A percentile compares a stretch with the other conserved stretches of the same genome.
phyloP scores from a whole-genome alignment of 768 basidiomycete species.

The Baorangia bicolor region DNA sequence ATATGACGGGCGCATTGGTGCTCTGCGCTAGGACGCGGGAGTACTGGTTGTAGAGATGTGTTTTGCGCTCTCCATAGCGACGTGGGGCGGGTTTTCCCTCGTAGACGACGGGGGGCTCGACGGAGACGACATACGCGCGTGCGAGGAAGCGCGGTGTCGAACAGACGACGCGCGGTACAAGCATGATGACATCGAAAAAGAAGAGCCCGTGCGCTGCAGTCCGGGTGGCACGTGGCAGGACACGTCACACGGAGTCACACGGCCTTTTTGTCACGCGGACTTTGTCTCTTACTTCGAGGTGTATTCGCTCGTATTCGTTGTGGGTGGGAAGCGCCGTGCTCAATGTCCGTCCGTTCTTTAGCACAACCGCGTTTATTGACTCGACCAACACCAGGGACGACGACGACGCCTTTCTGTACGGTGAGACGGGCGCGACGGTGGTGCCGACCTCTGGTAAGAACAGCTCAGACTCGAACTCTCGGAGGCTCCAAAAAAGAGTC shows the following conservation, averaged over 20 bases:
- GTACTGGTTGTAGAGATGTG: constrained; percentile 80
- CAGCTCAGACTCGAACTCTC: constrained; percentile 25
- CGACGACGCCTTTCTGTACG: constrained; percentile 81
- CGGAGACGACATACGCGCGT: constrained; percentile 57
- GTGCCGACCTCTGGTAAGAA: constrained; percentile 48
- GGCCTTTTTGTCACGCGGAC: constrained; percentile 22
- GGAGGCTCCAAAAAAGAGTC: constrained; percentile 28
- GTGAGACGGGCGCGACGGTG: constrained; percentile 44
- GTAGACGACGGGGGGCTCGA: constrained; percentile 49
- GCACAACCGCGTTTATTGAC: constrained; percentile 27
- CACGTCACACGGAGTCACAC: constrained; percentile 28
- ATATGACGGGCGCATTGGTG: no score
- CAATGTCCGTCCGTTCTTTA: constrained; percentile 29
- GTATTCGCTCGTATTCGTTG: constrained; percentile 19
- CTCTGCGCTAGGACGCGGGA: constrained; percentile 62
- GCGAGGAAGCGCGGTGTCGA: constrained; percentile 19
- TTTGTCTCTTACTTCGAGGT: constrained; percentile 22
- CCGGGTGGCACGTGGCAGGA: neutral
- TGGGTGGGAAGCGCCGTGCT: constrained; percentile 21
- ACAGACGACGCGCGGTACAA: constrained; percentile 6
- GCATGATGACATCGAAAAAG: constrained; percentile 10
- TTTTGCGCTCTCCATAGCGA: constrained; percentile 75
- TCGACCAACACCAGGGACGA: constrained; percentile 53
- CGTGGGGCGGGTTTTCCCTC: constrained; percentile 59
- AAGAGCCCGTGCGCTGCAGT: neutral